Conservation (phyloP, 2,329 filamentous ascomycete genomes). For the Xylaria sp. region DNA sequence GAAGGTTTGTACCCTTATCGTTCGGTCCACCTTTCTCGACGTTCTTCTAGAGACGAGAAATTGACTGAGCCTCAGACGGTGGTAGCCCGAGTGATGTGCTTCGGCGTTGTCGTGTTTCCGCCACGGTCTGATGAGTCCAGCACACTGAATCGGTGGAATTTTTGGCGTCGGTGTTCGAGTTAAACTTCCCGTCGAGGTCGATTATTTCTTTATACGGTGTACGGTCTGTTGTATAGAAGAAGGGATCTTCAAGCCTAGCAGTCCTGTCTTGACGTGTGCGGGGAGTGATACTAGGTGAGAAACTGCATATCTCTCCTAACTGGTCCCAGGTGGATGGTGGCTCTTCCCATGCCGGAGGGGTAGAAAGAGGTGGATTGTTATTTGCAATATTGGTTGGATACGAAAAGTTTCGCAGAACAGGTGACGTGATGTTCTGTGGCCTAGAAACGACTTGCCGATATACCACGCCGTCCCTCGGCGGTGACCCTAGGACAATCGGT, state of each 20-base stretch:
- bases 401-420: slow-evolving; percentile 47
- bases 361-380: slow-evolving; percentile 18
- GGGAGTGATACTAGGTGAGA: slow-evolving; percentile 41
- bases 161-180: slow-evolving; percentile 19
- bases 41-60: slow-evolving; percentile 42
- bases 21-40: slow-evolving; percentile 37
- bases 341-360: slow-evolving; percentile 15
- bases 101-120: slow-evolving; percentile 43
- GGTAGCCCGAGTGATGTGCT: slow-evolving; percentile 40
- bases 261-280: slow-evolving; percentile 36
- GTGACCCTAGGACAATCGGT: slow-evolving; percentile 39
- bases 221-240: slow-evolving; percentile 44
- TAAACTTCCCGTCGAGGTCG: slow-evolving; percentile 29
- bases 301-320: slow-evolving; percentile 45
- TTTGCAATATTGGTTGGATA: slow-evolving; percentile 45
- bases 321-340: slow-evolving; percentile 45
- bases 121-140: slow-evolving; percentile 28
- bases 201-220: slow-evolving; percentile 36
- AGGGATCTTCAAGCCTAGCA: slow-evolving; percentile 43
- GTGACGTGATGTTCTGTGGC: slow-evolving; percentile 33
- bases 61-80: slow-evolving; percentile 37
- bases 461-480: slow-evolving; percentile 33
- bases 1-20: slow-evolving; percentile 32
- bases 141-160: slow-evolving; percentile 21
- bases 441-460: slow-evolving; percentile 30